Conservation (phyloP, 2,329 filamentous ascomycete genomes). For the Epichloe sp. region DNA sequence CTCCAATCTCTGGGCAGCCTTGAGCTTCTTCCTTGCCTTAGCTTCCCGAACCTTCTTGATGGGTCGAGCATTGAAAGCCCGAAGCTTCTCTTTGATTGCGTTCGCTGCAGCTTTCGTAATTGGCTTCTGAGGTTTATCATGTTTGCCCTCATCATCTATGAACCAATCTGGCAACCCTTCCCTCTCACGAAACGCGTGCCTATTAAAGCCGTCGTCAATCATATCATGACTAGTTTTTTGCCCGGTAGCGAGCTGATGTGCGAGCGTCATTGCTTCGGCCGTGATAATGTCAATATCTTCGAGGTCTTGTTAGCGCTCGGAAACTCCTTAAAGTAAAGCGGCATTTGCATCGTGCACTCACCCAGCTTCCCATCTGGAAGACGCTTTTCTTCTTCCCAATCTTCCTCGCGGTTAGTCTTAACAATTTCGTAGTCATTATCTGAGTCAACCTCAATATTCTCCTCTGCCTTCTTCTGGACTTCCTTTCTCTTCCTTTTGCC, state of each 20-base stretch:
- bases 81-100: constrained; percentile 88
- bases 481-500: constrained; percentile 9
- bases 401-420: constrained; percentile 36
- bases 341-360: constrained; percentile 19
- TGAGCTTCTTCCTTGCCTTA: constrained; percentile 93
- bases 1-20: constrained; percentile 79
- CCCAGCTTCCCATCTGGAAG: constrained; percentile 49
- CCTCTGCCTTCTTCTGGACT: constrained; percentile 7
- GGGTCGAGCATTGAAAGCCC: constrained; percentile 84
- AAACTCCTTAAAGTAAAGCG: not conserved
- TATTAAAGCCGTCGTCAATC: constrained; percentile 87
- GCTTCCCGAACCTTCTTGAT: constrained; percentile 99
- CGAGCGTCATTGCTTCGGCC: constrained; percentile 97
- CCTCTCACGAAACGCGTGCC: constrained; percentile 75
- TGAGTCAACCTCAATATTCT: constrained; percentile 20
- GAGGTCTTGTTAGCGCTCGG: constrained; percentile 9
- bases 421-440: constrained; percentile 50
- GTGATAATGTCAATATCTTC: constrained; percentile 94
- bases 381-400: constrained; percentile 55
- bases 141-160: constrained; percentile 75
- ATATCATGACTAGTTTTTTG: constrained; percentile 72
- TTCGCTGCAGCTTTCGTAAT: constrained; percentile 79
- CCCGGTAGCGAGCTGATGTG: constrained; percentile 80
- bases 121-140: constrained; percentile 77
- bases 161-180: constrained; percentile 98